Evolutionary conservation across 495 filamentous ascomycete species (phyloP).

Genomic region (Xylaria castorea): DNA sequence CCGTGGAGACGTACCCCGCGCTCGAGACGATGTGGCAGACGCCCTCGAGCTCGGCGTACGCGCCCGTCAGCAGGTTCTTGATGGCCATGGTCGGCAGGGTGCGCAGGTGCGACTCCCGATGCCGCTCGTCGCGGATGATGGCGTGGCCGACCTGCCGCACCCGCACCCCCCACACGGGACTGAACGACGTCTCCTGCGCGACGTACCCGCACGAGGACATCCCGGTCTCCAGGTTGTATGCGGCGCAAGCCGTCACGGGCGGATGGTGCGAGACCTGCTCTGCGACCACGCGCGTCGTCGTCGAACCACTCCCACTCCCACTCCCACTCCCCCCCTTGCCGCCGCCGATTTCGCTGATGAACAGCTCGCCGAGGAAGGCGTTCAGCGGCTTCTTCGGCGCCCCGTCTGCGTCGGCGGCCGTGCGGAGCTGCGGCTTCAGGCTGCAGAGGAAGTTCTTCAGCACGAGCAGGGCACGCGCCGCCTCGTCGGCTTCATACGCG

Average conservation of each 20-base stretch:
- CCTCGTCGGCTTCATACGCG: conserved; percentile 70
- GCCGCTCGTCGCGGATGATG: conserved; percentile 52
- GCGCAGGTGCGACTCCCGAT: conserved; percentile 58
- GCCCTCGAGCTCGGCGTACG: conserved; percentile 52
- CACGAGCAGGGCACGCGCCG: conserved; percentile 76
- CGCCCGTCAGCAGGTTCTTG: conserved; percentile 50
- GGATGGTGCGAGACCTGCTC: conserved; percentile 74
- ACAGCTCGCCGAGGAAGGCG: conserved; percentile 51
- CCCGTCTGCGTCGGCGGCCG: neutral
- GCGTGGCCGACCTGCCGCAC: conserved; percentile 88
- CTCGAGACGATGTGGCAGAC: conserved; percentile 45
- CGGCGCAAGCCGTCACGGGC: conserved; percentile 84
- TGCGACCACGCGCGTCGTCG: conserved; percentile 72
- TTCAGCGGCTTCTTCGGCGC: conserved; percentile 44
- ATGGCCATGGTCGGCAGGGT: conserved; percentile 53
- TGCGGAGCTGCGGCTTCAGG: conserved; percentile 46
- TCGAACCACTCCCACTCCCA: conserved; percentile 40
- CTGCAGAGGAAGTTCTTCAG: conserved; percentile 86
- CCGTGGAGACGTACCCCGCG: conserved; percentile 45
- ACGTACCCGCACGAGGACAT: conserved; percentile 85
- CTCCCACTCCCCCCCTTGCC: conserved; percentile 35
- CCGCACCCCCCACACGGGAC: conserved; percentile 66
- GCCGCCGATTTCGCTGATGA: conserved; percentile 72
- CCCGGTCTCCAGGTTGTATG: conserved; percentile 76
- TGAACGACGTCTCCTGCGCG: conserved; percentile 84